phyloP scores from a whole-genome alignment of 352 stramenopile species.

The Phytophthora syringae region DNA sequence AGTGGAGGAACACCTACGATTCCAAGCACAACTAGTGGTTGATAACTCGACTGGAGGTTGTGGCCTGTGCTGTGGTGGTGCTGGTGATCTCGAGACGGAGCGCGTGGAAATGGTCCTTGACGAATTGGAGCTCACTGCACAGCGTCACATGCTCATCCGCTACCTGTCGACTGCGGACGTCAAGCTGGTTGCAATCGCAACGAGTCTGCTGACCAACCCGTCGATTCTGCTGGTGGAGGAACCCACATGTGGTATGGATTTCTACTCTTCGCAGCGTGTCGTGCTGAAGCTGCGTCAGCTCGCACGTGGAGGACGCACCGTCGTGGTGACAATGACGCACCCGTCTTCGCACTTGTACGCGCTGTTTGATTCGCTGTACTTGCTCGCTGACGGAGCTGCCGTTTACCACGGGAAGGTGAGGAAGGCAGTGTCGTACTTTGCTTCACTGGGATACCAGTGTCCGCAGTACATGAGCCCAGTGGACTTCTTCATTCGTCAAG shows the following conservation, averaged over 20 bases:
- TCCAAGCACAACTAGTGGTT: constrained; percentile 35
- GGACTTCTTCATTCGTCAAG: constrained; percentile 71
- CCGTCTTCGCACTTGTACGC: constrained; percentile 73
- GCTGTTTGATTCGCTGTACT: constrained; percentile 65
- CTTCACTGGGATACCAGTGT: constrained; percentile 54
- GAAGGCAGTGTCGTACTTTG: constrained; percentile 66
- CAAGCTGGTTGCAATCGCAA: constrained; percentile 86
- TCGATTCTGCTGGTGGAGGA: constrained; percentile 89
- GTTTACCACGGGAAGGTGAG: constrained; percentile 65
- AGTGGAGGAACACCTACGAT: constrained; percentile 42
- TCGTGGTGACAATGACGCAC: constrained; percentile 90
- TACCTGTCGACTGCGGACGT: constrained; percentile 48
- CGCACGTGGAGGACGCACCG: constrained; percentile 81
- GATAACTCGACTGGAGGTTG: constrained; percentile 8
- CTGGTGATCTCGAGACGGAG: constrained; percentile 15
- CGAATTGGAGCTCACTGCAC: constrained; percentile 29
- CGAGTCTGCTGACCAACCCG: constrained; percentile 80
- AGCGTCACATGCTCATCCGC: constrained; percentile 39
- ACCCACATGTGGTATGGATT: constrained; percentile 71
- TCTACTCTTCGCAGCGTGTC: constrained; percentile 59
- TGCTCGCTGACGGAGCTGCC: constrained; percentile 54
- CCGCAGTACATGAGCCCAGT: constrained; percentile 65
- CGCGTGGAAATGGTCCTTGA: constrained; percentile 38
- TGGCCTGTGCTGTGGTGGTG: constrained; percentile 25
- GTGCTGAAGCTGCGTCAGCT: constrained; percentile 70